A percentile compares a stretch with the other conserved stretches of the same genome.
Evolutionary conservation across 441 rosid genomes (phyloP).

Genomic region (Pelargonium citronellum): DNA sequence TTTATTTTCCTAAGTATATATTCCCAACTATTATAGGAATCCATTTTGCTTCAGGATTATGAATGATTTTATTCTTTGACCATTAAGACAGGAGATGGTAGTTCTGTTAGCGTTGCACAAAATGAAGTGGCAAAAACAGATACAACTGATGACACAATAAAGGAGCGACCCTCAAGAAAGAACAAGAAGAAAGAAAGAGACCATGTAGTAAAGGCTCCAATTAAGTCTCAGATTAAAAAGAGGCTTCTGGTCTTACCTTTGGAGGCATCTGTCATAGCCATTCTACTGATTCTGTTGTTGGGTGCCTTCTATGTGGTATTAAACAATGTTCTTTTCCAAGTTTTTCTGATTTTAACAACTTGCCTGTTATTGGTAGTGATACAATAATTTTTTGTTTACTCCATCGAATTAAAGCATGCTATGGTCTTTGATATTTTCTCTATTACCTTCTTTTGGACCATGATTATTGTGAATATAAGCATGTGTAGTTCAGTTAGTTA

Average conservation of each 20-base stretch:
- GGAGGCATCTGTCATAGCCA: constrained; percentile 67
- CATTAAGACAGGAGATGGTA: constrained; percentile 60
- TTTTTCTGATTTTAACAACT: constrained; percentile 10
- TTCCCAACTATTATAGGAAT: constrained; percentile 16
- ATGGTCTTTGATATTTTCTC: background rate
- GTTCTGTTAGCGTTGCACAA: constrained; percentile 34
- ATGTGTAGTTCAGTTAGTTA: background rate
- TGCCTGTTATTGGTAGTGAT: constrained; percentile 12
- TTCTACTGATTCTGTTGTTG: constrained; percentile 75
- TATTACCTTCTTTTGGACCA: background rate
- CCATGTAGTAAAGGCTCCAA: constrained; percentile 42
- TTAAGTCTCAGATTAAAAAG: constrained; percentile 44
- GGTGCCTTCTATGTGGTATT: constrained; percentile 98
- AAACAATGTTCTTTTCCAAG: constrained; percentile 13
- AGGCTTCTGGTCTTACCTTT: constrained; percentile 83
- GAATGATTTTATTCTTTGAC: constrained; percentile 24
- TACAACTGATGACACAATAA: constrained; percentile 45
- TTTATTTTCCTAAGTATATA: constrained; percentile 4
- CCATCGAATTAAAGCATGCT: background rate
- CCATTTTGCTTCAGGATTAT: constrained; percentile 21
- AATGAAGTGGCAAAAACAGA: constrained; percentile 46
- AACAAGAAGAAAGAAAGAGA: constrained; percentile 85
- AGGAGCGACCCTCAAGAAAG: constrained; percentile 65
- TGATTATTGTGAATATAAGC: background rate
- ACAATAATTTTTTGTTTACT: background rate